These are phyloP conservation scores for Olyra latifolia DNA, from an alignment of 176 grass and related monocot genomes.

Conservation along the genomic window DNA sequence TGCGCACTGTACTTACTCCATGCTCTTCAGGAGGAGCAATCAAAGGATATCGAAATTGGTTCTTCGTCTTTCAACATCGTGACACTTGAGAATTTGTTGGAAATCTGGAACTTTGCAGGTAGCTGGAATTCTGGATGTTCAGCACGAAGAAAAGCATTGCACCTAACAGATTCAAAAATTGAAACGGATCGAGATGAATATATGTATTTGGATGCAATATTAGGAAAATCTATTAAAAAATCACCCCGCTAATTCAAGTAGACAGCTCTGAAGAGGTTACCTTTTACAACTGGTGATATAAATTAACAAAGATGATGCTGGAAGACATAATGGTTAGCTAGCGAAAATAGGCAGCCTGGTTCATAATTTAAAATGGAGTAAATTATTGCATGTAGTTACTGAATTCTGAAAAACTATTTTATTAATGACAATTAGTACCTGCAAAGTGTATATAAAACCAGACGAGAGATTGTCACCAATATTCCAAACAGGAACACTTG, in stretches of 20 bases:
- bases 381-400: not conserved
- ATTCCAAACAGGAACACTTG: slow-evolving; percentile 57
- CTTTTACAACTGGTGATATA: not conserved
- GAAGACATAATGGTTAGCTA: not conserved
- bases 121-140: not conserved
- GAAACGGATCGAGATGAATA: not conserved
- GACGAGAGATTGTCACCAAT: slow-evolving; percentile 46
- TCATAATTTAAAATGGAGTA: not conserved
- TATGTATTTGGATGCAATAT: not conserved
- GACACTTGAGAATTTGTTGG: not conserved
- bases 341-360: not conserved
- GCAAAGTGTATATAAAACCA: not conserved
- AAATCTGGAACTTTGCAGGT: not conserved
- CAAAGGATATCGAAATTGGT: slow-evolving; percentile 9
- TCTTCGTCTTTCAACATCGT: not conserved
- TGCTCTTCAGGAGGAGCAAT: not conserved
- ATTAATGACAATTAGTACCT: not conserved
- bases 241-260: not conserved
- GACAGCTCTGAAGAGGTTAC: not conserved
- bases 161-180: not conserved
- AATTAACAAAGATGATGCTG: not conserved
- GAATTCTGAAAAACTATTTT: not conserved
- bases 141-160: not conserved
- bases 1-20: not conserved
- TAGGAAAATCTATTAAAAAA: not conserved